Evolutionary conservation across 495 filamentous ascomycete species (phyloP).

Genomic region (Hypoxylon lenormandii): DNA sequence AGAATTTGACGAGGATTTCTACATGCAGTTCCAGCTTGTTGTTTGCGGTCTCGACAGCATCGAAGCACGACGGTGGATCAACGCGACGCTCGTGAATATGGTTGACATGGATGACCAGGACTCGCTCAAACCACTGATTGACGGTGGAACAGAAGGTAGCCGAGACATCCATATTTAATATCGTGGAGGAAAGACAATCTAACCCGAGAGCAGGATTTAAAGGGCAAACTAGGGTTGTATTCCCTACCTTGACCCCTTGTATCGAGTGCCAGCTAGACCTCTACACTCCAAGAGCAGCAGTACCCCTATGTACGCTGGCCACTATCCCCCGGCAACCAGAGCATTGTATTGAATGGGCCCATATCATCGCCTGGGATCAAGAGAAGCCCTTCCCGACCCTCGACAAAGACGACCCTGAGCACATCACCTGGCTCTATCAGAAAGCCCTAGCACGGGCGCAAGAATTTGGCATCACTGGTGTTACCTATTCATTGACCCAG

Average conservation of each 20-base stretch:
- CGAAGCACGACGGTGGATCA: conserved; percentile 98
- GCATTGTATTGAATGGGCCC: conserved; percentile 99
- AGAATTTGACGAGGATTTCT: conserved; percentile 96
- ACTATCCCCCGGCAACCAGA: conserved; percentile 97
- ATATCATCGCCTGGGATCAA: conserved; percentile 78
- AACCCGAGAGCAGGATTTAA: conserved; percentile 78
- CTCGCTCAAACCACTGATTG: conserved; percentile 88
- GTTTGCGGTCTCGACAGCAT: conserved; percentile 98
- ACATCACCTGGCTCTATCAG: conserved; percentile 96
- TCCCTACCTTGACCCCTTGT: conserved; percentile 91
- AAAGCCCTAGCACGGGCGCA: conserved; percentile 81
- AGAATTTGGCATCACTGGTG: conserved; percentile 90
- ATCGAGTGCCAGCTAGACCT: conserved; percentile 99
- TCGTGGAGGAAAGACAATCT: not conserved
- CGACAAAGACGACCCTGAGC: conserved; percentile 95
- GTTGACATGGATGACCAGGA: conserved; percentile 78
- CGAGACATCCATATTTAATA: conserved; percentile 33
- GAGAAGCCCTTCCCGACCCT: conserved; percentile 73
- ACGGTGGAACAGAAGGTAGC: conserved; percentile 93
- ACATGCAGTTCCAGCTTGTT: conserved; percentile 95
- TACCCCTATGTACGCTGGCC: conserved; percentile 95
- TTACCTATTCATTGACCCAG: conserved; percentile 97
- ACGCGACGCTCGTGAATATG: conserved; percentile 89
- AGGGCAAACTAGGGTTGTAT: conserved; percentile 91
- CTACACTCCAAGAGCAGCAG: conserved; percentile 91